Evolutionary conservation across 192 early-diverging fungal genomes (phyloP), one percentile per base, ranked within the genome.

Genomic region (Chytriomyces hyalinus): DNA sequence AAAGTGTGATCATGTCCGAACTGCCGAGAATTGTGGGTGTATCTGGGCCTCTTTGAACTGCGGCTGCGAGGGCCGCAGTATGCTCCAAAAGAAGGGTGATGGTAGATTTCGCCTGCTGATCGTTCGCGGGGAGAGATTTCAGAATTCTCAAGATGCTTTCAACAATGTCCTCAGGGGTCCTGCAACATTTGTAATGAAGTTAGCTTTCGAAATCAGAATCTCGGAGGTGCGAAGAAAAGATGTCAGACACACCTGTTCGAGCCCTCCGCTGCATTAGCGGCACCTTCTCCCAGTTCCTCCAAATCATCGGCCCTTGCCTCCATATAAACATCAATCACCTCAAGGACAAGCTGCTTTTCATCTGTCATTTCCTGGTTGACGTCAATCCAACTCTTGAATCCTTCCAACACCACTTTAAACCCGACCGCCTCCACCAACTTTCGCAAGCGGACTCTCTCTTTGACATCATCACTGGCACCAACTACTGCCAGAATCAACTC

Each of bases 291-390:
- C 26, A 80, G 69, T 48, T 79, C 57, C 17, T 75, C 80, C 4
- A 77, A 26, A 64, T 86, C 85, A n/a, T 75, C 78, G 5, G 53
- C 57, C 7, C 76, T 45, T 49, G 78, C 82, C 4, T 82, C 82
- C 47, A 80, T 80, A 75, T 79, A 86, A 20, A 78, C 67, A 13
- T 81, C 67, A 4, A 84, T 43, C 36, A 67, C 65, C 47, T 80
- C 77, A 8, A 63, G 13, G 11, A 86, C 47, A 2, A 76, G 77
- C 2, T 74, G 71, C 13, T 68, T 28, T 45, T 76, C 70, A 6
- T 78, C 80, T 51, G 6, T 75, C 4, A 24, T 24, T 66, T 43
- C 44, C 15, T 67, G 28, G 6, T 5, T 26, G 70, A 43, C 9
- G 36, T 49, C 28, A 48, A 71, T 43, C 71, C 48, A 76, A 45